Conservation (phyloP, 495 filamentous ascomycete genomes). For the Penicillium diatomitis region DNA sequence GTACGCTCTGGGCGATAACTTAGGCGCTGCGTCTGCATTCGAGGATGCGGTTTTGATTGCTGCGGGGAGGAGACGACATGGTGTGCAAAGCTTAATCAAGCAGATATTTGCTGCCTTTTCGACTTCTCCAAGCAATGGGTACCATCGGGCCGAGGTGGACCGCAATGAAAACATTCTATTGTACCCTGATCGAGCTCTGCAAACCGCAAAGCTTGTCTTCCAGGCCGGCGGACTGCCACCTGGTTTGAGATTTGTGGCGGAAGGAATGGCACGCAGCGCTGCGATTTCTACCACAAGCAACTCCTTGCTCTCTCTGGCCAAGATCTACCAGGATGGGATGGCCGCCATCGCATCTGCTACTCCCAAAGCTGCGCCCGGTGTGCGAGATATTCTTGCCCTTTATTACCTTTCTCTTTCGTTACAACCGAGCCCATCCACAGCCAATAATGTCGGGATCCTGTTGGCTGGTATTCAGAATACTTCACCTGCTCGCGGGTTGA, state of each 20-base stretch:
- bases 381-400: slow-evolving; percentile 87
- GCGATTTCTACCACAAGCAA: slow-evolving; percentile 94
- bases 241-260: slow-evolving; percentile 66
- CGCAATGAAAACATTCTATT: slow-evolving; percentile 61
- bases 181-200: slow-evolving; percentile 72
- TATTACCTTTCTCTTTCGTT: slow-evolving; percentile 95
- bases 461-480: slow-evolving; percentile 88
- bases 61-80: slow-evolving; percentile 59
- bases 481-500: slow-evolving; percentile 31
- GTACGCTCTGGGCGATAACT: slow-evolving; percentile 81
- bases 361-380: slow-evolving; percentile 56
- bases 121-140: slow-evolving; percentile 24
- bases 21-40: slow-evolving; percentile 78
- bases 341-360: slow-evolving; percentile 56
- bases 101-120: slow-evolving; percentile 68
- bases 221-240: slow-evolving; percentile 69
- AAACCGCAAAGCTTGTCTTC: slow-evolving; percentile 81
- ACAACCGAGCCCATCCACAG: slow-evolving; percentile 92
- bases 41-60: slow-evolving; percentile 92
- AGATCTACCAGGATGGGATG: slow-evolving; percentile 99
- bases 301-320: slow-evolving; percentile 85
- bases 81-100: slow-evolving; percentile 72
- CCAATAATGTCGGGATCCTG: slow-evolving; percentile 96
- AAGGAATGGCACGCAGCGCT: slow-evolving; percentile 65
- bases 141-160: slow-evolving; percentile 17